Base-by-base conservation (phyloP, 179 eudicot species). In the Gypsophila paniculata region DNA sequence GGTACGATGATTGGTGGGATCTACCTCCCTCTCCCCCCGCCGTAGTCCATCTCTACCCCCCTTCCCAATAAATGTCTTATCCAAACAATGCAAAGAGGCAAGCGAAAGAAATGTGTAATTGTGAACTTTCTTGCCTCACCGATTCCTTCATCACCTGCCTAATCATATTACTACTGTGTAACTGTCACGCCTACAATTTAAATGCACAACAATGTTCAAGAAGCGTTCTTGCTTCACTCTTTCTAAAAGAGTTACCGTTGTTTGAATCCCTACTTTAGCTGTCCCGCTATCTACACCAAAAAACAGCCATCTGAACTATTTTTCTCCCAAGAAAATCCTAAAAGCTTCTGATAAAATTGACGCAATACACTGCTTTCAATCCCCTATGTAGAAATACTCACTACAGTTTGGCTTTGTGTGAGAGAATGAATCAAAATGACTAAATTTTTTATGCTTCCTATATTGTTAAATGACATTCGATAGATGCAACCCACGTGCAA, bases 201-300 rank as follows among this genome's bases (percentile, higher is more conserved):
- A n/a, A n/a, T n/a, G 4, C 57, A 52, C 22, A 52, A 14, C 36
- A 23, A 10, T 59, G 34, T 59, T 25, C 63, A 25, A 3, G 46
- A 62, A 34, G 22, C 66, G 34, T 62, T 36, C 66, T 62, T 9
- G 10, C 13, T 34, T 62, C 66, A 34, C 66, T 62, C 66, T 10
- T 59, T 52, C 21, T 52, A 12, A 42, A 9, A 11, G 2, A n/a
- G 17, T 14, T 48, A 48, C 4, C 13, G 13, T 12, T 9, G 15
- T 48, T 48, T 15, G 4, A 8, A 1, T 2, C 53, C 13, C 15
- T 57, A 8, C 61, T 57, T 57, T 8, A 11, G 61, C 10, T 22
- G 21, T 22, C 61, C 2, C 15, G 1, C 14, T 8, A 12, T 54
- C 60, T 54, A n/a, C 9, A 21, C 4, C 0, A 54, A 8, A 19